Percentiles rank a stretch among this genome's conserved stretches.
Conservation (phyloP, 2,329 filamentous ascomycete genomes). For the Thielaviopsis punctulata region DNA sequence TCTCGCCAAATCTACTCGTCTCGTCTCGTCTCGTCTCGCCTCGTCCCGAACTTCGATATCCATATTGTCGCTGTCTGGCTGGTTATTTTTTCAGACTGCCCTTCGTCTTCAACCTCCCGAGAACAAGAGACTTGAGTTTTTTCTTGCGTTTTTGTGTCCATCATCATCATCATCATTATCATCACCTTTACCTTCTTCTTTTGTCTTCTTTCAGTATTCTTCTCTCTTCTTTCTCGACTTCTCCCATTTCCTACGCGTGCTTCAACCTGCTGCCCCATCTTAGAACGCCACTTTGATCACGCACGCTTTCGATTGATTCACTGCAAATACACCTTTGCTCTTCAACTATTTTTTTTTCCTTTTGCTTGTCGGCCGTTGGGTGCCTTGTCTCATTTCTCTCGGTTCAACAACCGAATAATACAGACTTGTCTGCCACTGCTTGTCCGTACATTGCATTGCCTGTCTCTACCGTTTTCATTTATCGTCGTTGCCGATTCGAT, state of each 20-base stretch:
- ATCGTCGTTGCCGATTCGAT: not conserved
- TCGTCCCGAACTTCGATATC: constrained; percentile 10
- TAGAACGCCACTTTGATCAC: not conserved
- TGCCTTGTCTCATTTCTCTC: not conserved
- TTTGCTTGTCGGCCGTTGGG: not conserved
- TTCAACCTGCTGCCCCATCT: not conserved
- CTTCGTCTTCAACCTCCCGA: not conserved
- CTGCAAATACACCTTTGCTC: not conserved
- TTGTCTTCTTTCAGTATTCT: not conserved
- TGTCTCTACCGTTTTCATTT: not conserved
- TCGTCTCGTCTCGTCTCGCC: constrained; percentile 9
- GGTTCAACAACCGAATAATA: not conserved
- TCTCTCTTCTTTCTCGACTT: not conserved
- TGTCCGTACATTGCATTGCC: not conserved
- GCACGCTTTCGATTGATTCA: not conserved
- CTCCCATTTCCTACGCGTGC: not conserved
- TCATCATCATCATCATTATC: not conserved
- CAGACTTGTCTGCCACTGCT: not conserved
- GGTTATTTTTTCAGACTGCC: not conserved
- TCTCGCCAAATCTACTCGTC: constrained; percentile 10
- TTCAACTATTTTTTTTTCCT: not conserved
- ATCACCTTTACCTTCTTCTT: not conserved
- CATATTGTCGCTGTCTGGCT: constrained; percentile 1
- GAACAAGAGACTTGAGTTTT: not conserved
- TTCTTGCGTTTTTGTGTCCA: not conserved